Evolutionary conservation across 768 basidiomycete genomes (phyloP).

Genomic region (Lentinula boryana): DNA sequence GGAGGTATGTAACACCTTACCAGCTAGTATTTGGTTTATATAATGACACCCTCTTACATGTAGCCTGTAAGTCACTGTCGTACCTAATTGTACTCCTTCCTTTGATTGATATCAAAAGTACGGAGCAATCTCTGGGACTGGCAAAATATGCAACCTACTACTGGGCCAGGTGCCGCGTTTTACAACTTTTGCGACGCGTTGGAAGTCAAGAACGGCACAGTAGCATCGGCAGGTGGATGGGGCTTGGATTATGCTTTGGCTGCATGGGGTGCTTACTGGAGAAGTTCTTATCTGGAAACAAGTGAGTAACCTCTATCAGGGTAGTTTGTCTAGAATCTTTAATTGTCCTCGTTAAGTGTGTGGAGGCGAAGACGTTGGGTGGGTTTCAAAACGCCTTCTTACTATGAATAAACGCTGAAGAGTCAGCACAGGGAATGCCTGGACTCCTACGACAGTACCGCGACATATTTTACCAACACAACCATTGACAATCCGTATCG

Average conservation of each 20-base stretch:
- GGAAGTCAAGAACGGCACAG: constrained; percentile 53
- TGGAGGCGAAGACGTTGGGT: constrained; percentile 39
- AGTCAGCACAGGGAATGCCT: constrained; percentile 28
- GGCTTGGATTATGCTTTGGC: constrained; percentile 54
- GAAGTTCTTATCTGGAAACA: constrained; percentile 26
- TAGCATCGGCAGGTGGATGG: constrained; percentile 48
- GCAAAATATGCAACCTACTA: constrained; percentile 52
- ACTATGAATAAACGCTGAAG: background rate
- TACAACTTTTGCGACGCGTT: constrained; percentile 63
- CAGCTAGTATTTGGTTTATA: too few relatives aligned
- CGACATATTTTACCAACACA: constrained; percentile 45
- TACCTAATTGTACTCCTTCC: constrained; percentile 30
- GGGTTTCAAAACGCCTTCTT: constrained; percentile 16
- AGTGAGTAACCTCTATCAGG: constrained; percentile 4
- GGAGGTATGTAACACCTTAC: constrained; percentile 31
- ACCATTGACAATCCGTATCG: constrained; percentile 47
- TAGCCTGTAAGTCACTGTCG: constrained; percentile 13
- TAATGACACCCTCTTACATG: background rate
- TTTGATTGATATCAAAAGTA: constrained; percentile 38
- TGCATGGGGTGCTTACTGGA: constrained; percentile 60
- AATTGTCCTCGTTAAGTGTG: constrained; percentile 38
- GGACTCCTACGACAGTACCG: constrained; percentile 32
- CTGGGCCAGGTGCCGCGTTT: constrained; percentile 41
- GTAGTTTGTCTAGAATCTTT: background rate
- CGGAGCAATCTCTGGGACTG: constrained; percentile 61